phyloP scores from a whole-genome alignment of 352 stramenopile genomes.

The Phytophthora capsici region DNA sequence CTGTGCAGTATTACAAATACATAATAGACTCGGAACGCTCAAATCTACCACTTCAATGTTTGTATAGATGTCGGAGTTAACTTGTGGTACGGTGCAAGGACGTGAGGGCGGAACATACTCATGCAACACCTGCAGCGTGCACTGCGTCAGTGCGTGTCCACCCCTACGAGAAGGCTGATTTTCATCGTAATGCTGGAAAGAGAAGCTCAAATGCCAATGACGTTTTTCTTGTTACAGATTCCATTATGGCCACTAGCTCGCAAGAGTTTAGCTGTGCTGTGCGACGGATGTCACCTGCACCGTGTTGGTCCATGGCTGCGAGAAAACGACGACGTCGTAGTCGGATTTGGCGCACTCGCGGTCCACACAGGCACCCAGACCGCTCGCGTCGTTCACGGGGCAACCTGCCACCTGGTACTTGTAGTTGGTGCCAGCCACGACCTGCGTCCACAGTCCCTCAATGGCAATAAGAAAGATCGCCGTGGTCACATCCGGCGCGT shows the following conservation, averaged over 20 bases:
- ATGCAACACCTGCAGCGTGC: neutral
- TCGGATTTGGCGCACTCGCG: conserved; percentile 35
- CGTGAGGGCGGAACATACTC: neutral
- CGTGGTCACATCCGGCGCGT: conserved; percentile 34
- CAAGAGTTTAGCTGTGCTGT: conserved; percentile 26
- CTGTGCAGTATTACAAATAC: too few species aligned
- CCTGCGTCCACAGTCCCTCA: conserved; percentile 42
- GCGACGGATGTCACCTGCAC: conserved; percentile 45
- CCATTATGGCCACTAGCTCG: neutral
- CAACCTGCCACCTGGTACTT: conserved; percentile 54
- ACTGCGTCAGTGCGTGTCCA: too few species aligned
- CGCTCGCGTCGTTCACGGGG: conserved; percentile 35
- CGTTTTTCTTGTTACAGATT: too few species aligned
- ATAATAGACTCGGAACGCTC: neutral
- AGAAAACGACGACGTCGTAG: conserved; percentile 49
- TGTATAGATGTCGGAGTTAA: too few species aligned
- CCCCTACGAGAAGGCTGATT: too few species aligned
- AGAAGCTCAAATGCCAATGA: too few species aligned
- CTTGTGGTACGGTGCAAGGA: too few species aligned
- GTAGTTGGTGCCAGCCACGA: conserved; percentile 62
- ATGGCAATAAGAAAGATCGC: conserved; percentile 52
- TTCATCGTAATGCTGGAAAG: too few species aligned
- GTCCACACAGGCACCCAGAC: conserved; percentile 41
- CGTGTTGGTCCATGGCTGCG: conserved; percentile 46
- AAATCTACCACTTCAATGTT: neutral